Evolutionary conservation across 2,329 filamentous ascomycete genomes (phyloP).

Genomic region (Phaeosphaeria sp.): DNA sequence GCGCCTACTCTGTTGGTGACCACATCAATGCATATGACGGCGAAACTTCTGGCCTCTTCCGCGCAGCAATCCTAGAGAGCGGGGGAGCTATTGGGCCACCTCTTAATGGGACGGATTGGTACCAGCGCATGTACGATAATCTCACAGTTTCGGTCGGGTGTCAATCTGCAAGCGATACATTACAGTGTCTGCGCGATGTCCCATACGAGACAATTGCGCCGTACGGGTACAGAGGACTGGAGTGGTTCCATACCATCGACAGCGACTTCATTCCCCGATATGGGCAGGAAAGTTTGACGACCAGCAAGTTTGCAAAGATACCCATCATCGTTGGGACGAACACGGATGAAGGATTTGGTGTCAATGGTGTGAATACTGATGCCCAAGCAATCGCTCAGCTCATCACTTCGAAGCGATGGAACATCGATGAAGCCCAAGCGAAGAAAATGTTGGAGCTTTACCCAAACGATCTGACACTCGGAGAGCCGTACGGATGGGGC

Average conservation of each 20-base stretch:
- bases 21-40: slow-evolving; percentile 50
- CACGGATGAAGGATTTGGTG: slow-evolving; percentile 69
- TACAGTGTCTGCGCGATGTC: slow-evolving; percentile 35
- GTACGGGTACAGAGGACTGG: slow-evolving; percentile 34
- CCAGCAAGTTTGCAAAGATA: slow-evolving; percentile 67
- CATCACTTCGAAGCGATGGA: slow-evolving; percentile 43
- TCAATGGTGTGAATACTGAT: slow-evolving; percentile 56
- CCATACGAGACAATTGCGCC: slow-evolving; percentile 36
- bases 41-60: slow-evolving; percentile 47
- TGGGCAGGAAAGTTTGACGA: slow-evolving; percentile 41
- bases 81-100: slow-evolving; percentile 40
- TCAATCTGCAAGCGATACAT: slow-evolving; percentile 22
- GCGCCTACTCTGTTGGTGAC: slow-evolving; percentile 62
- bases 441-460: slow-evolving; percentile 32
- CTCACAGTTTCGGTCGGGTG: slow-evolving; percentile 36
- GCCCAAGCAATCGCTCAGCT: slow-evolving; percentile 39
- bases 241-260: slow-evolving; percentile 43
- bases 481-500: slow-evolving; percentile 51
- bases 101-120: slow-evolving; percentile 41
- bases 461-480: slow-evolving; percentile 50
- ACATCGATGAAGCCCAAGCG: slow-evolving; percentile 28
- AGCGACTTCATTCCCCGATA: slow-evolving; percentile 30
- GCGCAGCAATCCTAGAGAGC: slow-evolving; percentile 52
- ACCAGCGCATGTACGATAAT: slow-evolving; percentile 41
- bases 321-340: slow-evolving; percentile 69